phyloP scores from a whole-genome alignment of 768 basidiomycete genomes.

The Coprinopsis strossmayeri region DNA sequence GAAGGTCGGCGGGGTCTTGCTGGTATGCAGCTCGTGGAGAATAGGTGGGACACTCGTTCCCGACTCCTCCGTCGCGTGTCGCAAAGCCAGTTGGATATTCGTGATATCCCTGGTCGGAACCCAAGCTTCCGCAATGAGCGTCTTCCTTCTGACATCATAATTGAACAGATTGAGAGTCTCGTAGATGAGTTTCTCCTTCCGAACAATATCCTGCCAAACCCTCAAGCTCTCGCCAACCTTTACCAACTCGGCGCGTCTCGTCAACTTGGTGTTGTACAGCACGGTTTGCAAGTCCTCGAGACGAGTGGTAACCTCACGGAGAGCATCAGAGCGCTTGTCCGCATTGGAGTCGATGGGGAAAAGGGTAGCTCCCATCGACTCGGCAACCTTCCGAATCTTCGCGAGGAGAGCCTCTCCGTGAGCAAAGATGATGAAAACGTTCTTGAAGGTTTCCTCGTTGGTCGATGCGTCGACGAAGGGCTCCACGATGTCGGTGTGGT shows the following conservation, averaged over 20 bases:
- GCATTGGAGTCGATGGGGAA: constrained; percentile 95
- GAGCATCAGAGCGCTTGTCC: constrained; percentile 85
- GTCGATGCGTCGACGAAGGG: constrained; percentile 87
- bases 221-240: constrained; percentile 80
- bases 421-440: constrained; percentile 99
- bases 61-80: constrained; percentile 91
- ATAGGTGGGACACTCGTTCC: constrained; percentile 92
- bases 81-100: constrained; percentile 77
- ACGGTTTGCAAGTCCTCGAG: constrained; percentile 89
- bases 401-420: constrained; percentile 88
- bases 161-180: constrained; percentile 94
- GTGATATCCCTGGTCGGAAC: constrained; percentile 90
- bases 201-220: constrained; percentile 91
- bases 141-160: constrained; percentile 91
- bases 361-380: constrained; percentile 97
- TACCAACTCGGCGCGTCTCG: constrained; percentile 74
- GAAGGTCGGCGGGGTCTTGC: constrained; percentile 93
- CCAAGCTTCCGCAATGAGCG: constrained; percentile 96
- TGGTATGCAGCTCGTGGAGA: constrained; percentile 81
- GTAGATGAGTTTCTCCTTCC: constrained; percentile 94
- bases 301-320: constrained; percentile 81
- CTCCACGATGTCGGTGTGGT: constrained; percentile 90
- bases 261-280: constrained; percentile 83
- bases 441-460: constrained; percentile 84
- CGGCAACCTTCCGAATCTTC: constrained; percentile 97